These are phyloP conservation scores for Citrus sp. DNA, from an alignment of 345 rosid species.

Conservation along the genomic window DNA sequence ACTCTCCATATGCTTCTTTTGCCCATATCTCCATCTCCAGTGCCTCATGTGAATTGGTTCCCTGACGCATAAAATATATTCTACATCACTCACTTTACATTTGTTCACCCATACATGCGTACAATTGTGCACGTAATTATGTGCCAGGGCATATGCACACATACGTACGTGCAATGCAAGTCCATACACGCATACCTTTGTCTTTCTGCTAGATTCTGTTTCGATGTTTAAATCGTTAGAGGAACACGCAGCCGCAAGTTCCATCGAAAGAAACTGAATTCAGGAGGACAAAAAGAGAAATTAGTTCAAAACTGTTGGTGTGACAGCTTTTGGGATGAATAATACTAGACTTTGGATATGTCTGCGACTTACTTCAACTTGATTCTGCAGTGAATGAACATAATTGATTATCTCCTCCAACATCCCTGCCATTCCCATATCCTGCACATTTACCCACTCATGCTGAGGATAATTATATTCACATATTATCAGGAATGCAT, in stretches of 20 bases:
- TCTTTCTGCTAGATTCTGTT: constrained; percentile 19
- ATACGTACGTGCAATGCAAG: neutral
- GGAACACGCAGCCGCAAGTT: constrained; percentile 48
- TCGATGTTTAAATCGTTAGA: constrained; percentile 17
- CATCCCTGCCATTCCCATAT: constrained; percentile 74
- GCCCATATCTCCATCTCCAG: constrained; percentile 32
- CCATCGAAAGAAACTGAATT: constrained; percentile 54
- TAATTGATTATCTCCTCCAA: constrained; percentile 63
- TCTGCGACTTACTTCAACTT: constrained; percentile 47
- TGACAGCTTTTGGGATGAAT: neutral
- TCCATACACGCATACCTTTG: constrained; percentile 14
- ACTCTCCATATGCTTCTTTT: constrained; percentile 36
- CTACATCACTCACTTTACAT: neutral
- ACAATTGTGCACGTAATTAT: neutral
- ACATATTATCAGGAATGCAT: neutral
- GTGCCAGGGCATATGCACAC: neutral
- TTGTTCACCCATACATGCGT: neutral
- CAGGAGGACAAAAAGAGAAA: neutral
- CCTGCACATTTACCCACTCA: constrained; percentile 28
- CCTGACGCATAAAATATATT: constrained; percentile 35
- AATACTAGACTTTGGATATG: neutral
- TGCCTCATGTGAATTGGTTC: constrained; percentile 36
- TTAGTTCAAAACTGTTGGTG: constrained; percentile 9
- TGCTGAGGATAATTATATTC: neutral
- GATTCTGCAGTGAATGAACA: constrained; percentile 65